Percentiles rank a stretch among this genome's conserved stretches.
These are phyloP conservation scores for Pichia sp. DNA, from an alignment of 1,139 yeast genomes.

Conservation along the genomic window DNA sequence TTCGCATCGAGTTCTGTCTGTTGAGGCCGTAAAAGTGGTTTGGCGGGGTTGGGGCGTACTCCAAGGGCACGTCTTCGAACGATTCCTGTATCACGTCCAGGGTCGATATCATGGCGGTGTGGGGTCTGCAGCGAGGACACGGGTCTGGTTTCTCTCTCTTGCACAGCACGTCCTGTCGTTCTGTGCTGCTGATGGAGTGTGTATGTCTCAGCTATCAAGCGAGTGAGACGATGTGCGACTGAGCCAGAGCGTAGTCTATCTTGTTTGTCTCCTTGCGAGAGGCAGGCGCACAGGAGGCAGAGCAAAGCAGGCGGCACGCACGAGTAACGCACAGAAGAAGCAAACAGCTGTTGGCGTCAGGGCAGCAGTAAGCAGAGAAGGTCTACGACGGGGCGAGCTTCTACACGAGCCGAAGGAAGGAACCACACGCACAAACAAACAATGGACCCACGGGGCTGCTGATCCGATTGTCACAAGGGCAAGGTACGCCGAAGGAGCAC, in stretches of 20 bases:
- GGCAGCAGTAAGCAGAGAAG: background rate
- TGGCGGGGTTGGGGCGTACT: slow-evolving; percentile 11
- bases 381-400: background rate
- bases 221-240: no score
- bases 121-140: no score
- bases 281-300: background rate
- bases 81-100: slow-evolving; percentile 31
- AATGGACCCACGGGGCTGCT: background rate
- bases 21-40: slow-evolving; percentile 5
- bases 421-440: background rate
- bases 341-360: background rate
- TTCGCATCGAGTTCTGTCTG: slow-evolving; percentile 2
- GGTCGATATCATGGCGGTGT: slow-evolving; percentile 5
- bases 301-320: background rate
- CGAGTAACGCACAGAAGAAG: background rate
- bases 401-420: background rate
- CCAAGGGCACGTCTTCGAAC: slow-evolving; percentile 30
- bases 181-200: no score
- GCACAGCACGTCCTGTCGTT: no score
- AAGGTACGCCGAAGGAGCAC: background rate
- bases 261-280: no score
- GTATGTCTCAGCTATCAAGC: no score
- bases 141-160: no score
- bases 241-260: no score
- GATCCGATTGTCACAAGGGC: no score